A percentile compares a stretch with the other conserved stretches of the same genome.
These are phyloP conservation scores for Cicer pinnatifidum DNA, from an alignment of 306 rosid genomes.

Conservation along the genomic window DNA sequence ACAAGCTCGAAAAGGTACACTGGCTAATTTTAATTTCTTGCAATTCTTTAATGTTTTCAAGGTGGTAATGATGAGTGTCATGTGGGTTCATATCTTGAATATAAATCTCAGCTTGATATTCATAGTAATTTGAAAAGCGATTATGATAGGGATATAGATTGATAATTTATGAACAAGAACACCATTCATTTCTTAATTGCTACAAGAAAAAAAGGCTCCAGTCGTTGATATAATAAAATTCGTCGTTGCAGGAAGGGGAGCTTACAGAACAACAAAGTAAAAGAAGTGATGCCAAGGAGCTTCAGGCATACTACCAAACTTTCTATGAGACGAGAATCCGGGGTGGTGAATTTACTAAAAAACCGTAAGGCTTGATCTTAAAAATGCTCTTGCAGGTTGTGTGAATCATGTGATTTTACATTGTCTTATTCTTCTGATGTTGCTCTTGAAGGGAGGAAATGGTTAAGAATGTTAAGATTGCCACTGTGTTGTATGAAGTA, in stretches of 20 bases:
- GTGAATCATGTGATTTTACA: constrained; percentile 32
- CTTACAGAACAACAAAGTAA: constrained; percentile 46
- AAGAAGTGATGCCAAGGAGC: constrained; percentile 61
- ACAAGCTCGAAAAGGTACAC: constrained; percentile 78
- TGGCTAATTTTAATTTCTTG: constrained; percentile 38
- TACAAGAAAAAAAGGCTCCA: not conserved
- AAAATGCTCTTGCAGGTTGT: constrained; percentile 39
- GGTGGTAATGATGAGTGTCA: constrained; percentile 31
- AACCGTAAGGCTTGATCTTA: constrained; percentile 74
- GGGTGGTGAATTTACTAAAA: constrained; percentile 67
- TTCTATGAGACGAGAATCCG: constrained; percentile 66
- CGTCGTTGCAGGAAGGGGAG: constrained; percentile 67
- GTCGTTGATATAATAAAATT: constrained; percentile 23
- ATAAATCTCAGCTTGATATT: not conserved
- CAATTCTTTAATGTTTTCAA: constrained; percentile 13
- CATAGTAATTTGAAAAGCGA: not conserved
- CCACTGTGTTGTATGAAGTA: constrained; percentile 76
- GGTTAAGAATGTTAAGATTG: constrained; percentile 78
- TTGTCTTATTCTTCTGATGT: constrained; percentile 40
- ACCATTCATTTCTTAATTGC: constrained; percentile 21
- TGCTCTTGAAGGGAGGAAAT: constrained; percentile 84
- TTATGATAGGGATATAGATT: constrained; percentile 11
- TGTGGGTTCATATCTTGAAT: constrained; percentile 33
- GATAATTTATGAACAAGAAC: constrained; percentile 12
- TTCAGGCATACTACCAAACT: constrained; percentile 59